Evolutionary conservation across 108 stramenopile species (phyloP).

Genomic region (Skeletonema marinoi): DNA sequence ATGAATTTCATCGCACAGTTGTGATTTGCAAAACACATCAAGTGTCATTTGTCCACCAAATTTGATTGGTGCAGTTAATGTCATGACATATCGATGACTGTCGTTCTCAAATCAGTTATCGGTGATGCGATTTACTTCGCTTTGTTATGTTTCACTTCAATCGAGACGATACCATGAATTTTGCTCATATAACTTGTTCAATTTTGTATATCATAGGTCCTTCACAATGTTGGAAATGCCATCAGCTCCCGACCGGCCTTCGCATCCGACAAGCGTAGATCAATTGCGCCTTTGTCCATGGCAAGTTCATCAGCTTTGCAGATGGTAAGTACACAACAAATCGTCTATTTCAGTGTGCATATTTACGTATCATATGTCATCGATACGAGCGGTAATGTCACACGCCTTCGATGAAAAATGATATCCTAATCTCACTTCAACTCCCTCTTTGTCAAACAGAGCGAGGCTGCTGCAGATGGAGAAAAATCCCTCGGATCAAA

Average conservation of each 20-base stretch:
- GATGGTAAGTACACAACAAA: constrained; percentile 10
- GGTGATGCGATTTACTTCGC: not conserved
- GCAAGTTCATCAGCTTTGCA: constrained; percentile 8
- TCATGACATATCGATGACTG: not conserved
- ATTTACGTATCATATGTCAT: not conserved
- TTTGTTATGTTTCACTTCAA: not conserved
- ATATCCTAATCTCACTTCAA: not conserved
- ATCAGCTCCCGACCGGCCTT: not conserved
- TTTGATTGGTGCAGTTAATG: not conserved
- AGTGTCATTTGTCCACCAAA: not conserved
- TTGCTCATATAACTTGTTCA: not conserved
- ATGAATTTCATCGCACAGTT: not conserved
- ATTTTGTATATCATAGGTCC: constrained; percentile 7
- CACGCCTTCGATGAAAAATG: constrained; percentile 19
- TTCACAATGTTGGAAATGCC: constrained; percentile 23
- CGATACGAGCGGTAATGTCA: constrained; percentile 2
- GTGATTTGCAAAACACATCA: not conserved
- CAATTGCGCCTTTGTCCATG: not conserved
- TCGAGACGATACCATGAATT: not conserved
- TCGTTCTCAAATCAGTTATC: not conserved
- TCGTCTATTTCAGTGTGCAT: not conserved
- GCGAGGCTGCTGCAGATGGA: not conserved
- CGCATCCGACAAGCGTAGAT: constrained; percentile 13
- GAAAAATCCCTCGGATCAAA: constrained; percentile 51
- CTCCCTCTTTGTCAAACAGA: constrained; percentile 1